Evolutionary conservation across 208 protist genomes (phyloP).

Genomic region (Trypanosoma lewisi): DNA sequence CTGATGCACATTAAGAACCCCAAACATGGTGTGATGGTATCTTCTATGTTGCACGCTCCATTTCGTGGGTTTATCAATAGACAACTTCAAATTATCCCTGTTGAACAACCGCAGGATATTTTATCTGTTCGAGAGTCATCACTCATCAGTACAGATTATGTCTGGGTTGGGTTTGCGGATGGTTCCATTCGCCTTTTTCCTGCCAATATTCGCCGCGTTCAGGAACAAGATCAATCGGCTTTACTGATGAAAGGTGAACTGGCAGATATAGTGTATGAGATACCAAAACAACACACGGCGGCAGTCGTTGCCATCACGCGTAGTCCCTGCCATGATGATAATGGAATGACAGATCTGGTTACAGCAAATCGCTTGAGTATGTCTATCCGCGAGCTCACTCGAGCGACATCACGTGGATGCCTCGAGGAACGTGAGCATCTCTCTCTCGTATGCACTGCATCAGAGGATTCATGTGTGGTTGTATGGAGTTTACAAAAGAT

Average conservation of each 20-base stretch:
- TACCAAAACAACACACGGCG: conserved; percentile 76
- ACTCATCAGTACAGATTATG: conserved; percentile 81
- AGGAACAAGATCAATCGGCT: conserved; percentile 46
- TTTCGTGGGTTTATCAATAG: conserved; percentile 78
- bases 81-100: conserved; percentile 57
- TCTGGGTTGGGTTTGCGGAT: conserved; percentile 87
- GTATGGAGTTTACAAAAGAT: conserved; percentile 85
- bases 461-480: conserved; percentile 75
- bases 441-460: conserved; percentile 78
- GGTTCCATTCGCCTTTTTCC: conserved; percentile 80
- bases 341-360: conserved; percentile 32
- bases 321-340: conserved; percentile 70
- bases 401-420: conserved; percentile 14
- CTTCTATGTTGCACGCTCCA: conserved; percentile 71
- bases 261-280: conserved; percentile 77
- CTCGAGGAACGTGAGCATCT: conserved; percentile 60
- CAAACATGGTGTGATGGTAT: conserved; percentile 65
- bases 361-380: conserved; percentile 59
- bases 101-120: conserved; percentile 57
- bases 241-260: conserved; percentile 49
- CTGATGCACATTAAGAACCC: conserved; percentile 61
- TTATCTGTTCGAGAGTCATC: conserved; percentile 50
- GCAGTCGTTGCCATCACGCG: conserved; percentile 67
- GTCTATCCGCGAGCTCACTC: conserved; percentile 32
- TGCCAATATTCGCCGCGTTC: conserved; percentile 45